Base-by-base conservation (phyloP, 2,329 filamentous ascomycete species). In the Beauveria medogensis region DNA sequence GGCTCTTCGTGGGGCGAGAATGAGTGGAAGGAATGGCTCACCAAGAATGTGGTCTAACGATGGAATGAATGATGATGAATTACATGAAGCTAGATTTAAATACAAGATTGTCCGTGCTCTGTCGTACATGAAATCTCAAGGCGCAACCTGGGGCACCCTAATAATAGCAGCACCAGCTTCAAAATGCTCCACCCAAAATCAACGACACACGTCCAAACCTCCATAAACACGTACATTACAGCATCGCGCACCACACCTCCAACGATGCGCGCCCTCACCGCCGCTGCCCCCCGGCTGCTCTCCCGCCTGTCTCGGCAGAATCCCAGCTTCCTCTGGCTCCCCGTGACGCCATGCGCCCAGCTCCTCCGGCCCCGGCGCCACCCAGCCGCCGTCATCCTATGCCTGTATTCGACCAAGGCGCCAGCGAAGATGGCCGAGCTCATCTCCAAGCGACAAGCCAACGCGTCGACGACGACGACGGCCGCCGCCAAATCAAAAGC, bases 1-100 rank as follows among this genome's bases (percentile, higher is more conserved):
- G 88, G 86, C 64, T 93, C 89, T 62, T 82, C 86, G 26, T 97
- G 92, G 84, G 87, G 82, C 0, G 80, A 80, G 67, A 85, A 89
- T 62, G 88, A 96, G 75, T 97, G 92, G 92, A 81, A 87, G 70
- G 87, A 92, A 74, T 97, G 89, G 88, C 73, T 96, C 71, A 78
- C 80, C 37, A 80, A 82, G 73, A 83, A 78, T 62, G 71, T 82
- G 20, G 75, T 74, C 55, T 82, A 69, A 54, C 24, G 8, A 14
- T 16, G 5, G 10, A 30, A 26, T 69, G 26, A n/a, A 18, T 41
- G 34, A 4, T 12, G 37, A n/a, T 16, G 24, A 43, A 9, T 30
- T 34, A 12, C 24, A 37, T 22, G 48, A 47, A 26, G 16, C 22
- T 43, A 12, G 2, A 37, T 37, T 34, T 3, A 24, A 24, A 24